phyloP scores from a whole-genome alignment of 2,329 filamentous ascomycete species.

The Bimuria novae-zelandiae region DNA sequence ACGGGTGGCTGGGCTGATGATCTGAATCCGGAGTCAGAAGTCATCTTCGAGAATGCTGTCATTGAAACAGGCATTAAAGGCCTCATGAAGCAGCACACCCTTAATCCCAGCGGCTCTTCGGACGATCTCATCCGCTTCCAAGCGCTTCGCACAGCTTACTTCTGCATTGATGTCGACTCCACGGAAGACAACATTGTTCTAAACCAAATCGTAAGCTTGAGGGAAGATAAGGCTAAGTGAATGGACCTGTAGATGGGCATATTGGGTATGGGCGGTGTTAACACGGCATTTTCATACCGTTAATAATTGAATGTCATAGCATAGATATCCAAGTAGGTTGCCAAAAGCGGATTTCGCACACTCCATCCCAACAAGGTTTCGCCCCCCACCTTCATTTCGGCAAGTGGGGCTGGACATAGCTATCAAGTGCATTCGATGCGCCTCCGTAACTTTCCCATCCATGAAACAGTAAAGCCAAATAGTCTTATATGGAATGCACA shows the following conservation, averaged over 20 bases:
- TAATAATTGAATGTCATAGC: neutral
- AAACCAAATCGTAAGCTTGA: conserved; percentile 89
- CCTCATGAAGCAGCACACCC: conserved; percentile 64
- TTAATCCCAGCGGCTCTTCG: conserved; percentile 38
- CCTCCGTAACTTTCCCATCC: no score
- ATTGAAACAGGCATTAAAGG: conserved; percentile 85
- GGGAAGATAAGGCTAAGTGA: conserved; percentile 67
- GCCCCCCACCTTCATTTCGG: no score
- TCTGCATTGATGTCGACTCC: conserved; percentile 78
- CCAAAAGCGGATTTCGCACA: neutral
- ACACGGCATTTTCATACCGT: neutral
- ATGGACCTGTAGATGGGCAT: neutral
- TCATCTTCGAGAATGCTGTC: conserved; percentile 76
- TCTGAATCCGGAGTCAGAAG: conserved; percentile 81
- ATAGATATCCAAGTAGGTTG: neutral
- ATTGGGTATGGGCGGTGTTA: neutral
- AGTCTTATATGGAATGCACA: no score
- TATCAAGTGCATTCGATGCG: no score
- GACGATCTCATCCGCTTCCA: conserved; percentile 77
- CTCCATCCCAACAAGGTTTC: no score
- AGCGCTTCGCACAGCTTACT: conserved; percentile 86
- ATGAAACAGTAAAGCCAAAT: no score
- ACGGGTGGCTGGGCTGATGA: conserved; percentile 82
- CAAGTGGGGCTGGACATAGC: no score
- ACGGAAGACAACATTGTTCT: conserved; percentile 74